Conservation (phyloP, 129 eudicot species). For the Erigeron canadensis region DNA sequence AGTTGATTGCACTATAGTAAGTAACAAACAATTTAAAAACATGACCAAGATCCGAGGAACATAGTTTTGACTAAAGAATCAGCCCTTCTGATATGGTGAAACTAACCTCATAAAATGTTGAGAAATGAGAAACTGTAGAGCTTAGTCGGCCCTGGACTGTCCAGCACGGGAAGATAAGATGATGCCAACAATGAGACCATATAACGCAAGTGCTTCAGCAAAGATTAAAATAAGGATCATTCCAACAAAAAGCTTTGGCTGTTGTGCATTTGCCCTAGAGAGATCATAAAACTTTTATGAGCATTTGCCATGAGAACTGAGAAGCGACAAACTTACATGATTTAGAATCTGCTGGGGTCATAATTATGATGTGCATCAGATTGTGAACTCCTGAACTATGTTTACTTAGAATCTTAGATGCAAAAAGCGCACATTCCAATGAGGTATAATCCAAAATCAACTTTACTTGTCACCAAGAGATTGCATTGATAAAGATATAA, state of each 20-base stretch:
- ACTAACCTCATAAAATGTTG: conserved; percentile 6
- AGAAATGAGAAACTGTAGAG: not conserved
- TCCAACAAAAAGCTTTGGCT: conserved; percentile 40
- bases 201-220: conserved; percentile 50
- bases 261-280: conserved; percentile 26
- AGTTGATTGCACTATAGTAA: conserved; percentile 21
- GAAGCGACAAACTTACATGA: no score
- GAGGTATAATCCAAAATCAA: no score
- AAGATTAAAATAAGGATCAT: conserved; percentile 44
- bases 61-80: not conserved
- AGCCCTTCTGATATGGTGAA: conserved; percentile 6
- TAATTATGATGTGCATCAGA: no score
- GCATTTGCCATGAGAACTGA: no score
- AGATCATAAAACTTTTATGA: no score
- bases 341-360: no score
- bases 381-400: no score
- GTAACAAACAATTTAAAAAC: conserved; percentile 13
- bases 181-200: conserved; percentile 52
- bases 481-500: no score
- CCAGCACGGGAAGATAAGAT: conserved; percentile 56
- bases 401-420: no score
- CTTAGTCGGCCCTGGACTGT: conserved; percentile 48
- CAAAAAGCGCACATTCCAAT: no score
- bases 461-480: no score
- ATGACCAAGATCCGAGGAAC: not conserved